Percentiles rank a stretch among this genome's conserved stretches.
These are phyloP conservation scores for Pichia sp. DNA, from an alignment of 1,139 yeast species.

Conservation along the genomic window DNA sequence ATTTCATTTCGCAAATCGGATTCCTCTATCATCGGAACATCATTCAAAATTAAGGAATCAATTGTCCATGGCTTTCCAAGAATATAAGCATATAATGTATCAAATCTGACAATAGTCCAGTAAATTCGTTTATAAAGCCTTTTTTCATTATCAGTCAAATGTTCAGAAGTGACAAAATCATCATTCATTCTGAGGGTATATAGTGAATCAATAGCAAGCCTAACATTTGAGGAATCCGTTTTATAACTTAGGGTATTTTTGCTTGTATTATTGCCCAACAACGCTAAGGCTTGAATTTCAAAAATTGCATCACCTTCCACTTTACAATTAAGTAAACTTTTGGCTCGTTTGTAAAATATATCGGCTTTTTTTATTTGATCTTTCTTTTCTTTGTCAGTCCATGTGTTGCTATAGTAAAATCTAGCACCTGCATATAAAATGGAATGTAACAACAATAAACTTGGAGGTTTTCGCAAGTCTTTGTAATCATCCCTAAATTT, in stretches of 20 bases:
- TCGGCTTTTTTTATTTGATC: constrained; percentile 22
- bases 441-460: constrained; percentile 61
- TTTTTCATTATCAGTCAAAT: constrained; percentile 35
- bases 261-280: constrained; percentile 19
- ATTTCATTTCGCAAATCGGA: constrained; percentile 62
- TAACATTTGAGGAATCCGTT: constrained; percentile 13
- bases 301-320: constrained; percentile 60
- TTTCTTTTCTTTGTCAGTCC: constrained; percentile 12
- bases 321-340: constrained; percentile 65
- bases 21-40: constrained; percentile 62
- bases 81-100: constrained; percentile 25
- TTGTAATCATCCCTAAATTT: constrained; percentile 51
- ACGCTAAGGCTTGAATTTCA: constrained; percentile 51
- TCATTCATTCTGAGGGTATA: constrained; percentile 75
- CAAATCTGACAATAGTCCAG: constrained; percentile 41
- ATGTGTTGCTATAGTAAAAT: constrained; percentile 11
- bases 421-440: constrained; percentile 62
- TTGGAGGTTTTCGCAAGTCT: constrained; percentile 58
- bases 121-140: constrained; percentile 61
- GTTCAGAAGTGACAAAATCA: constrained; percentile 14
- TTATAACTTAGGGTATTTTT: constrained; percentile 11
- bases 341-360: constrained; percentile 67
- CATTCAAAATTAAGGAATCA: constrained; percentile 35
- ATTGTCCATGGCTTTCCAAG: constrained; percentile 70
- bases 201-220: constrained; percentile 30